Base-by-base conservation (phyloP, 139 green algal genomes). In the Yamagishiella unicocca region DNA sequence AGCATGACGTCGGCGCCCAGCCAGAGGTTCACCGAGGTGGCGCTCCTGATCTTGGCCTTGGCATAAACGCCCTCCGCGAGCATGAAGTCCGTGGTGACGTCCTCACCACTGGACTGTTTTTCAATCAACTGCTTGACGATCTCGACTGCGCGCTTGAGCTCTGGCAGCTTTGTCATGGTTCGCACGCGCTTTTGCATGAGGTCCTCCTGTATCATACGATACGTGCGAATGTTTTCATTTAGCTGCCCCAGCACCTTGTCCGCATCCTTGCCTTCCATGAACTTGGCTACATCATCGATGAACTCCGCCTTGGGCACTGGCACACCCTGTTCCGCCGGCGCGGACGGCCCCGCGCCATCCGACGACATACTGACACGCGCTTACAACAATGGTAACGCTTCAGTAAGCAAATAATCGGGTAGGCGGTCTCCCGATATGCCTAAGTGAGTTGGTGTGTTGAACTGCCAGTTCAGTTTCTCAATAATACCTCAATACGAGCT, bases 1-100 rank as follows among this genome's bases (percentile, higher is more conserved):
- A 97, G 88, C 95, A 97, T 97, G 37, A 97, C 93, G 43, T 90
- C 91, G 31, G 95, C 95, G 2, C 95, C 95, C 4, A 97, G 92
- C 95, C 95, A 97, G 31, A 97, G 89, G 87, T 95, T 95, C 43
- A 97, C 95, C 40, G 76, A 83, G 45, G 90, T 77, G 29, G 88
- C 77, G 45, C 90, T 85, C 40, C 90, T 61, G 24, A 96, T 86
- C 35, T 80, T 89, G 14, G 89, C 92, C 55, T 93, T 93, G 37
- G 90, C 82, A 72, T 92, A 96, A 31, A 95, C 94, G 43, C 82
- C 89, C 50, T 95, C 90, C 1, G 89, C 75, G 22, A 97, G 86
- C 90, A 95, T 91, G 74, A 95, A 97, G 90, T 97, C 92, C 19
- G 91, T 43, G 5, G 77, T 83, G 37, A 91, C 71, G 37, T 89